A percentile compares a stretch with the other conserved stretches of the same genome.
phyloP scores from a whole-genome alignment of 2,329 filamentous ascomycete genomes.

The Penicillium sp. region DNA sequence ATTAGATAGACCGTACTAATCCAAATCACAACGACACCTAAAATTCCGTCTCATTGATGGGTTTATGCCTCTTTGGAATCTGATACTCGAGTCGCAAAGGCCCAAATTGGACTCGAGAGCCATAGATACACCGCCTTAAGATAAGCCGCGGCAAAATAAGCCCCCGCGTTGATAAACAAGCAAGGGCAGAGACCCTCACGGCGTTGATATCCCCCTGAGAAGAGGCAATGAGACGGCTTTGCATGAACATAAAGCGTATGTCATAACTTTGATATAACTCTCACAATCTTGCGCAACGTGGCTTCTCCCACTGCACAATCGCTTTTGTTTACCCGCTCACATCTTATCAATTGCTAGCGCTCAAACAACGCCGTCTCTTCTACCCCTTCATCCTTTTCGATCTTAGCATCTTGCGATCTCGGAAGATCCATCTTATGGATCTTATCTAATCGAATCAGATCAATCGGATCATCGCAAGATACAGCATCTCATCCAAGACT shows the following conservation, averaged over 20 bases:
- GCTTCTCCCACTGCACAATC: neutral
- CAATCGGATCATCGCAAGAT: neutral
- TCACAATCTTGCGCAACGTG: neutral
- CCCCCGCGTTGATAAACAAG: conserved; percentile 33
- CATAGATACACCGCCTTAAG: conserved; percentile 11
- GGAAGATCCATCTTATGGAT: neutral
- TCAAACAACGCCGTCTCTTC: neutral
- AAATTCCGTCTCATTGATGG: neutral
- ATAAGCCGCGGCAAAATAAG: conserved; percentile 31
- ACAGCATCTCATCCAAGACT: neutral
- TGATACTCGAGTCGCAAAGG: neutral
- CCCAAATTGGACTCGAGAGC: neutral
- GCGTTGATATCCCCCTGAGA: neutral
- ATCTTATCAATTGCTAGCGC: neutral
- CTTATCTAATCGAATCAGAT: neutral
- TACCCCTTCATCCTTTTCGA: neutral
- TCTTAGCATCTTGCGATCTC: neutral
- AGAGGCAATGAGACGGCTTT: neutral
- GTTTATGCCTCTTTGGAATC: neutral
- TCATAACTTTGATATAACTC: neutral
- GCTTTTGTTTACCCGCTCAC: conserved; percentile 1
- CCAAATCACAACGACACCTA: neutral
- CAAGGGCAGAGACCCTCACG: conserved; percentile 24
- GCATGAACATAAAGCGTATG: neutral
- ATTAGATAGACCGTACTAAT: too few species aligned